A percentile compares a stretch with the other conserved stretches of the same genome.
Evolutionary conservation across 202 grass and related monocot species (phyloP).

Genomic region (Setaria italica): DNA sequence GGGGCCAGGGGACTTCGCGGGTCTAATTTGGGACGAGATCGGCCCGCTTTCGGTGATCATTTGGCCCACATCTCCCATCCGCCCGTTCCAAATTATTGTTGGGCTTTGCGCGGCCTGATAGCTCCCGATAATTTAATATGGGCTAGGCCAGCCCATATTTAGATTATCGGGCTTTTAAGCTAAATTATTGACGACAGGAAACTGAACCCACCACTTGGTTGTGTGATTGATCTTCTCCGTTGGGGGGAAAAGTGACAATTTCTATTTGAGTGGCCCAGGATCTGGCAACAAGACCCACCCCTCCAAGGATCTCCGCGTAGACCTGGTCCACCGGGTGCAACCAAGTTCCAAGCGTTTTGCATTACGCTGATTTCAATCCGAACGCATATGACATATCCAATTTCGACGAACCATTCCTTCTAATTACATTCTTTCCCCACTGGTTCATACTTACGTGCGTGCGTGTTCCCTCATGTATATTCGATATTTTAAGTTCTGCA

Average conservation of each 20-base stretch:
- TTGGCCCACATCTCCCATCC: too few relatives aligned
- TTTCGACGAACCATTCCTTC: too few relatives aligned
- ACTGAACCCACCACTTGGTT: not conserved
- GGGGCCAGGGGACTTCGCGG: not conserved
- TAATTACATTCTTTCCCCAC: too few relatives aligned
- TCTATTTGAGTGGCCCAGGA: constrained; percentile 1
- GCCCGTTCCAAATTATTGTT: not conserved
- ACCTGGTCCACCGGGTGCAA: not conserved
- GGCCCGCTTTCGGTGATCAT: too few relatives aligned
- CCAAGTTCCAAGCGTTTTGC: not conserved
- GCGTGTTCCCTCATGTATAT: too few relatives aligned
- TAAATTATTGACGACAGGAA: not conserved
- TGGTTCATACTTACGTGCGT: too few relatives aligned
- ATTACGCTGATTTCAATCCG: not conserved
- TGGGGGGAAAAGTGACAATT: not conserved
- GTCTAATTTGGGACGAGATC: not conserved
- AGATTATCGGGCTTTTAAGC: not conserved
- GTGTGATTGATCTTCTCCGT: not conserved
- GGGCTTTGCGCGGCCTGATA: not conserved
- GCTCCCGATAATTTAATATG: not conserved
- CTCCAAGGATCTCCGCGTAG: not conserved
- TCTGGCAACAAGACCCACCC: not conserved
- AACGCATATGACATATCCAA: too few relatives aligned
- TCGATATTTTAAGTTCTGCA: too few relatives aligned
- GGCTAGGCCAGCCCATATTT: not conserved